Evolutionary conservation across 108 stramenopile species (phyloP).

Genomic region (Stephanodiscus minutulus): DNA sequence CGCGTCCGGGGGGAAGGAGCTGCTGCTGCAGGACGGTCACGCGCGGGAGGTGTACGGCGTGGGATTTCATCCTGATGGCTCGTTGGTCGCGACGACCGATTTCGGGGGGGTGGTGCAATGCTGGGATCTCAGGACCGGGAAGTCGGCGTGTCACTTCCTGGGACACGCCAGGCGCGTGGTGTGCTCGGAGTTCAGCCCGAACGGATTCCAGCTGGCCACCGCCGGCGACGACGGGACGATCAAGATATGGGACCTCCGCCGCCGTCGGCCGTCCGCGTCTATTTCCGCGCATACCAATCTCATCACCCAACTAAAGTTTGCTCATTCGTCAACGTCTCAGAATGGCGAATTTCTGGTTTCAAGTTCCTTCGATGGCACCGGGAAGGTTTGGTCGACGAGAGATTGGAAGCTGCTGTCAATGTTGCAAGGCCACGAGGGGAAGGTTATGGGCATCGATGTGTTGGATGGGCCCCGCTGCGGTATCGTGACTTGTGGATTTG

Average conservation of each 20-base stretch:
- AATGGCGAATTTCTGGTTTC: constrained; percentile 89
- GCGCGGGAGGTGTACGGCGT: constrained; percentile 89
- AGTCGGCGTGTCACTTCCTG: constrained; percentile 77
- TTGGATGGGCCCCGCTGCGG: constrained; percentile 50
- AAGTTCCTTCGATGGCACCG: constrained; percentile 93
- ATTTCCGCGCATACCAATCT: constrained; percentile 95
- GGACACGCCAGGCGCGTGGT: constrained; percentile 90
- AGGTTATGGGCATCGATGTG: constrained; percentile 90
- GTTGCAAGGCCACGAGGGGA: constrained; percentile 95
- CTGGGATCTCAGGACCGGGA: constrained; percentile 97
- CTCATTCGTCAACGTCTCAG: constrained; percentile 42
- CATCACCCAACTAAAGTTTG: constrained; percentile 86
- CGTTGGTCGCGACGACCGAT: constrained; percentile 93
- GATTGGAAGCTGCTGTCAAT: constrained; percentile 84
- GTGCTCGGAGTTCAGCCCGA: constrained; percentile 81
- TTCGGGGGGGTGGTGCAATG: constrained; percentile 88
- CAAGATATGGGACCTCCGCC: constrained; percentile 94
- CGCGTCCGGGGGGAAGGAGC: constrained; percentile 52
- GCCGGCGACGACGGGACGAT: constrained; percentile 95
- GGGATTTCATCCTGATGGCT: constrained; percentile 95
- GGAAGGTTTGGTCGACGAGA: constrained; percentile 88
- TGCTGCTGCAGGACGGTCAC: constrained; percentile 98
- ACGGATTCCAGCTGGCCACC: constrained; percentile 94
- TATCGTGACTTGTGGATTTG: constrained; percentile 83
- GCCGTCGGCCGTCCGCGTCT: constrained; percentile 73